Conservation (phyloP, 768 basidiomycete species). For the Amanita pallidorosea region DNA sequence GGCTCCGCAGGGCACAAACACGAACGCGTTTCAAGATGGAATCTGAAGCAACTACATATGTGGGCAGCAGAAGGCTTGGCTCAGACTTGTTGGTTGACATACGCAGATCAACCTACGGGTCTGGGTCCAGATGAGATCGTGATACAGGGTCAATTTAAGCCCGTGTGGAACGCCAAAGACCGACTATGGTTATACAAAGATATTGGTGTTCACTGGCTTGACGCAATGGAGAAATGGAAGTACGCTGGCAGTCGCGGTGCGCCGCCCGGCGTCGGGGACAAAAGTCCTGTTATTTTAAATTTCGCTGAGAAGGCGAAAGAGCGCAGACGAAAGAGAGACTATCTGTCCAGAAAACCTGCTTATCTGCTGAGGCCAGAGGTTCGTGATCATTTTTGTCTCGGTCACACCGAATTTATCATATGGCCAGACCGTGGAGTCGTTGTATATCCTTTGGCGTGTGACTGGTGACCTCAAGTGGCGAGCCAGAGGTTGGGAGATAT, state of each 20-base stretch:
- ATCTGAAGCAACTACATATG: conserved; percentile 53
- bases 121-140: conserved; percentile 53
- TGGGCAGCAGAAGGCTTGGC: conserved; percentile 74
- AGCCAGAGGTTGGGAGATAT: conserved; percentile 60
- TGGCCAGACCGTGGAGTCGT: conserved; percentile 56
- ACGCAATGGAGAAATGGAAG: conserved; percentile 38
- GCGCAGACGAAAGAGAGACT: conserved; percentile 36
- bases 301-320: conserved; percentile 8
- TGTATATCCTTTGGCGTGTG: conserved; percentile 61
- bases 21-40: conserved; percentile 27
- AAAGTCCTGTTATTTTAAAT: conserved; percentile 25
- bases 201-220: conserved; percentile 32
- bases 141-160: conserved; percentile 22
- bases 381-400: background rate
- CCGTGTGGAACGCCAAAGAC: conserved; percentile 9
- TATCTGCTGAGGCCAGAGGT: conserved; percentile 71
- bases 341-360: conserved; percentile 27
- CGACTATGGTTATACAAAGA: conserved; percentile 12
- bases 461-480: conserved; percentile 65
- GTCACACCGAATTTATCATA: background rate
- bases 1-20: conserved; percentile 26
- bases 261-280: conserved; percentile 43
- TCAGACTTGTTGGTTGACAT: conserved; percentile 59
- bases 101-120: conserved; percentile 61
- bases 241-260: conserved; percentile 29